Evolutionary conservation across 106 monocot species (phyloP).

Genomic region (Acorus gramineus): DNA sequence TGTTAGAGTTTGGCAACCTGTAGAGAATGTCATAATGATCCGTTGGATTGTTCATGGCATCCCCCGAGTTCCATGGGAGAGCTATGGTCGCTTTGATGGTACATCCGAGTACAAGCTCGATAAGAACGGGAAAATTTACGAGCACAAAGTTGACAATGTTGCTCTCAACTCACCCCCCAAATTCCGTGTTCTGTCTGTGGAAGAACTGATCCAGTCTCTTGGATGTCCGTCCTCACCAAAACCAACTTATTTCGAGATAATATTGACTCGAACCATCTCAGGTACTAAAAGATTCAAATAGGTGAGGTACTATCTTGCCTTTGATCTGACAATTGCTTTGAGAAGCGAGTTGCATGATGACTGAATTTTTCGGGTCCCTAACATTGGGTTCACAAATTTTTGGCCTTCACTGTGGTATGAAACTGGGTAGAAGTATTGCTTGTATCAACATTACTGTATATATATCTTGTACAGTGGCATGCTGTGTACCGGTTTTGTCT

Average conservation of each 20-base stretch:
- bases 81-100: slow-evolving; percentile 66
- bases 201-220: slow-evolving; percentile 51
- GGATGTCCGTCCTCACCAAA: slow-evolving; percentile 60
- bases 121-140: slow-evolving; percentile 77
- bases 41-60: slow-evolving; percentile 78
- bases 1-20: slow-evolving; percentile 71
- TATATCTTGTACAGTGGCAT: too few species aligned
- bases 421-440: too few species aligned
- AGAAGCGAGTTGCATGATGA: neutral
- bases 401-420: too few species aligned
- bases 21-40: slow-evolving; percentile 64
- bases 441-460: too few species aligned
- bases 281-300: slow-evolving; percentile 23
- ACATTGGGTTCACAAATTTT: too few species aligned
- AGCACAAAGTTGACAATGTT: slow-evolving; percentile 71
- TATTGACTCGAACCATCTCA: slow-evolving; percentile 1
- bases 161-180: slow-evolving; percentile 51
- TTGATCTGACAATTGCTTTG: slow-evolving; percentile 27
- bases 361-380: too few species aligned
- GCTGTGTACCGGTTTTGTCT: too few species aligned
- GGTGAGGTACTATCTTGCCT: slow-evolving; percentile 37
- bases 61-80: slow-evolving; percentile 75
- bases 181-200: slow-evolving; percentile 42
- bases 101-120: slow-evolving; percentile 84
- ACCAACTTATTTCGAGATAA: slow-evolving; percentile 52